Evolutionary conservation across 1,139 yeast species (phyloP).

Genomic region (Taphrina pruni): DNA sequence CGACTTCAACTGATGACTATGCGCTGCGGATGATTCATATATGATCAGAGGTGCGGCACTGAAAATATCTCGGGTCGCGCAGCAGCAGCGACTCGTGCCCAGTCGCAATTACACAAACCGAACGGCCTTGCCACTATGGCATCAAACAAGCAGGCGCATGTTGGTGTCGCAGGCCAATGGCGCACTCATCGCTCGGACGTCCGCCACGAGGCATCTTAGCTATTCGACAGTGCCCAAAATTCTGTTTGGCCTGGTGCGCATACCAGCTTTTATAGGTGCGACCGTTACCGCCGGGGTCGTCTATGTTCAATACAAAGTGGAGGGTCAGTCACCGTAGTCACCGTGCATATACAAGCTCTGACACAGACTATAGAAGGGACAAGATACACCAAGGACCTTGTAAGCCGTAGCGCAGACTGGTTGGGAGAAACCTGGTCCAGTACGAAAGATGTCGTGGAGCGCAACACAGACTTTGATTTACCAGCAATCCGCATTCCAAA

Average conservation of each 20-base stretch:
- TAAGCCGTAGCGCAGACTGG: slow-evolving; percentile 64
- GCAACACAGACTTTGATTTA: slow-evolving; percentile 42
- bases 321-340: slow-evolving; percentile 49
- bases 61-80: slow-evolving; percentile 19
- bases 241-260: slow-evolving; percentile 63
- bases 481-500: slow-evolving; percentile 21
- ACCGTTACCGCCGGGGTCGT: slow-evolving; percentile 94
- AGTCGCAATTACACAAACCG: slow-evolving; percentile 23
- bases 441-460: slow-evolving; percentile 52
- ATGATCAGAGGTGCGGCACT: slow-evolving; percentile 10
- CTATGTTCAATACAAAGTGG: slow-evolving; percentile 86
- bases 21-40: not conserved
- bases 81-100: slow-evolving; percentile 20
- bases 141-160: slow-evolving; percentile 17
- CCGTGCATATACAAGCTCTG: no score
- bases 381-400: slow-evolving; percentile 67
- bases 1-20: not conserved
- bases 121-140: slow-evolving; percentile 19
- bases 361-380: slow-evolving; percentile 63
- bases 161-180: slow-evolving; percentile 10
- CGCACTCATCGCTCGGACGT: not conserved
- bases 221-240: slow-evolving; percentile 54
- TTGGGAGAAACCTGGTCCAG: slow-evolving; percentile 46
- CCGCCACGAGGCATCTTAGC: slow-evolving; percentile 1
- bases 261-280: slow-evolving; percentile 86